A percentile compares a stretch with the other conserved stretches of the same genome.
These are phyloP conservation scores for Helianthus tuberosus DNA, from an alignment of 129 eudicot species.

Conservation along the genomic window DNA sequence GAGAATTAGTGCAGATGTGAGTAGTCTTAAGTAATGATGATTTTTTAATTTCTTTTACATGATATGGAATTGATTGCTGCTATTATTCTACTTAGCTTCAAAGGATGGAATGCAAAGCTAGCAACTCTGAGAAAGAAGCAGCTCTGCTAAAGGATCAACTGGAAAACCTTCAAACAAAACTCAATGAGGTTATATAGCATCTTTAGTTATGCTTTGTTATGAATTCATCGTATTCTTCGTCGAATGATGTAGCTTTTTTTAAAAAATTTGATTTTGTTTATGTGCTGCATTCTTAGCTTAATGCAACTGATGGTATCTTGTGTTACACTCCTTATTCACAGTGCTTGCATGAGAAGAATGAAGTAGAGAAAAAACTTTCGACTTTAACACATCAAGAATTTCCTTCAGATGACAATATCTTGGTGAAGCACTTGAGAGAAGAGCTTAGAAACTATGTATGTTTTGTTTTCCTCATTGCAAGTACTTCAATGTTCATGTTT, in stretches of 20 bases:
- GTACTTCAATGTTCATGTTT: background rate
- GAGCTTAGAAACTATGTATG: constrained; percentile 87
- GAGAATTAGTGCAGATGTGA: constrained; percentile 77
- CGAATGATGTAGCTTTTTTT: background rate
- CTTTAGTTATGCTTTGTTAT: constrained; percentile 15
- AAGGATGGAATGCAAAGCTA: constrained; percentile 81
- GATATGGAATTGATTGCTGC: constrained; percentile 22
- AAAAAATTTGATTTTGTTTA: background rate
- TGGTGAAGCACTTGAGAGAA: constrained; percentile 93
- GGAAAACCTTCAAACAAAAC: constrained; percentile 57
- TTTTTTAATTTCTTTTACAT: constrained; percentile 1
- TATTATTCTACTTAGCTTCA: constrained; percentile 61
- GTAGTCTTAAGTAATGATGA: constrained; percentile 30
- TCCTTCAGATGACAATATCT: constrained; percentile 57
- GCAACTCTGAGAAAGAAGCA: constrained; percentile 82
- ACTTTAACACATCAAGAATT: constrained; percentile 54
- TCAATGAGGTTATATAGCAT: constrained; percentile 60
- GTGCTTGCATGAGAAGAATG: constrained; percentile 79
- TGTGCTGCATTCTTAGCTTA: constrained; percentile 14
- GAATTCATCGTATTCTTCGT: background rate
- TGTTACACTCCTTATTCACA: constrained; percentile 36
- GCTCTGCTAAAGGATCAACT: constrained; percentile 60
- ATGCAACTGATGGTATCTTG: constrained; percentile 32
- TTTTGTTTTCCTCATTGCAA: constrained; percentile 15
- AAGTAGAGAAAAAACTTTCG: constrained; percentile 57